These are phyloP conservation scores for Penicillium roqueforti DNA, from an alignment of 495 filamentous ascomycete species.

Conservation along the genomic window DNA sequence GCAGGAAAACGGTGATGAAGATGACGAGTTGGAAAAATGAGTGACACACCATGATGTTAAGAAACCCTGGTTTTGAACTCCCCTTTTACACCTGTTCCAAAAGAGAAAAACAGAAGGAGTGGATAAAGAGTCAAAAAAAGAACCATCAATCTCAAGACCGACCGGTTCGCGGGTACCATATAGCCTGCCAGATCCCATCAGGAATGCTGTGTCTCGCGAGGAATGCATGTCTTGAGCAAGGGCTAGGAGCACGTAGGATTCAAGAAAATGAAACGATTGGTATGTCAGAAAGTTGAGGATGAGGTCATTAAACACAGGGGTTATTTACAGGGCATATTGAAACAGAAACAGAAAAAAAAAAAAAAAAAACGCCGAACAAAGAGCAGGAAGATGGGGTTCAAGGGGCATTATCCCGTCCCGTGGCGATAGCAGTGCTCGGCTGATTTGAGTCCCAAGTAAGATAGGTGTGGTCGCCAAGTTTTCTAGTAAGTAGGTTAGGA, in stretches of 20 bases:
- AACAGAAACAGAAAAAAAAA: too few species aligned
- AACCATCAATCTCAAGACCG: not conserved
- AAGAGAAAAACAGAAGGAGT: not conserved
- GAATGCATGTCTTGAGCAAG: constrained; percentile 24
- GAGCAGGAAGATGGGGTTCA: constrained; percentile 12
- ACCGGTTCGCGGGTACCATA: not conserved
- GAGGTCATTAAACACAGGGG: constrained; percentile 15
- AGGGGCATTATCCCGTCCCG: constrained; percentile 42
- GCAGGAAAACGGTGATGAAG: constrained; percentile 17
- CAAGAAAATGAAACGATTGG: constrained; percentile 9
- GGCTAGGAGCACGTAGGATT: constrained; percentile 7
- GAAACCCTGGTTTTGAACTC: constrained; percentile 14
- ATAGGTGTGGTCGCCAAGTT: constrained; percentile 97
- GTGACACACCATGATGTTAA: constrained; percentile 24
- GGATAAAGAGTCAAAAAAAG: not conserved
- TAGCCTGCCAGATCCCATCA: constrained; percentile 7
- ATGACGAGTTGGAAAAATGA: constrained; percentile 22
- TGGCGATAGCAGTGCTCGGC: constrained; percentile 55
- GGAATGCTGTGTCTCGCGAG: constrained; percentile 27
- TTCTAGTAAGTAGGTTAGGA: constrained; percentile 48
- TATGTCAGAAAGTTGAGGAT: constrained; percentile 10
- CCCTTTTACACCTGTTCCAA: constrained; percentile 9
- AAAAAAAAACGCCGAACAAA: constrained; percentile 6
- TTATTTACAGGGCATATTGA: constrained; percentile 20
- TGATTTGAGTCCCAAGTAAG: constrained; percentile 94